Conservation (phyloP, 441 rosid genomes). For the Brassica hybrid region DNA sequence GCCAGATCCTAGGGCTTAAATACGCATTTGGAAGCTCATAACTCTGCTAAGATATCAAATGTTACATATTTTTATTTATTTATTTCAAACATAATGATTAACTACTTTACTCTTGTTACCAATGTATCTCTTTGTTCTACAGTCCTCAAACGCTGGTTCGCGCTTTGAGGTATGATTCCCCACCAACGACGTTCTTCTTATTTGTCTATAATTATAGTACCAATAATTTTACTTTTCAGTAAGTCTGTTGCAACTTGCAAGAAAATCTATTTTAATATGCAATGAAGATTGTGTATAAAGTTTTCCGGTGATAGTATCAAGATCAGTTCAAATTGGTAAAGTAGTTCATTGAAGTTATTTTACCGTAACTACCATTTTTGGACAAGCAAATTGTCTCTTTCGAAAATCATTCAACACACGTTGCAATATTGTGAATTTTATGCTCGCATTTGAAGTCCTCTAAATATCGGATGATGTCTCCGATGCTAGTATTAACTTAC, state of each 20-base stretch:
- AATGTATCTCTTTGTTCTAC: conserved; percentile 48
- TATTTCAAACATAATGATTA: conserved; percentile 12
- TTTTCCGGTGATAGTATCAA: conserved; percentile 21
- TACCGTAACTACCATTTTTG: conserved; percentile 9
- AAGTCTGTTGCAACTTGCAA: conserved; percentile 24
- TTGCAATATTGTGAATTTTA: conserved; percentile 24
- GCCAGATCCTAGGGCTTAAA: conserved; percentile 5
- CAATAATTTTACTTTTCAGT: conserved; percentile 11
- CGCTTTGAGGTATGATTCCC: conserved; percentile 79
- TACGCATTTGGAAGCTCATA: conserved; percentile 15
- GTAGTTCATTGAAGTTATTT: conserved; percentile 8
- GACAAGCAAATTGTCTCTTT: conserved; percentile 8
- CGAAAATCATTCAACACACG: background rate
- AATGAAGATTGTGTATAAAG: background rate
- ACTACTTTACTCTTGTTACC: conserved; percentile 19
- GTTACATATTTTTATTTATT: conserved; percentile 12
- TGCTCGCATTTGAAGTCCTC: conserved; percentile 14
- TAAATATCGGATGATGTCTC: conserved; percentile 22
- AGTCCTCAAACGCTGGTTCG: conserved; percentile 99
- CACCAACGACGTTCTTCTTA: conserved; percentile 1
- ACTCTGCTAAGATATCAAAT: conserved; percentile 13
- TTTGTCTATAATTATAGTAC: conserved; percentile 12
- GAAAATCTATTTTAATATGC: conserved; percentile 2
- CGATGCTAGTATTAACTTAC: conserved; percentile 23
- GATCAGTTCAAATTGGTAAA: conserved; percentile 17